phyloP scores from a whole-genome alignment of 345 rosid species.

The Linum trigynum region DNA sequence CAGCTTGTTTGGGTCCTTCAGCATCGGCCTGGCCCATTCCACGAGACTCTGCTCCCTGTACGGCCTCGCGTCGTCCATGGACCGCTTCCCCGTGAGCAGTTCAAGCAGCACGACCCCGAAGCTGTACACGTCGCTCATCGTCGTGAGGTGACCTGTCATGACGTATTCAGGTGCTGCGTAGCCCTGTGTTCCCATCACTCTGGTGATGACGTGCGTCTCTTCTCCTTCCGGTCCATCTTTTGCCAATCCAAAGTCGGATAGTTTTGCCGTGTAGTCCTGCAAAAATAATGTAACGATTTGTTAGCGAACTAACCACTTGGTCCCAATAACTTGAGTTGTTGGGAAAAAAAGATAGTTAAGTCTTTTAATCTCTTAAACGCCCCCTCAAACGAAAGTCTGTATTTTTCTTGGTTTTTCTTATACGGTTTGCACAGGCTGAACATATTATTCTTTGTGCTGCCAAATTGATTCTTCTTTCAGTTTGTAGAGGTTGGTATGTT shows the following conservation, averaged over 20 bases:
- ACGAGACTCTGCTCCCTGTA: constrained; percentile 45
- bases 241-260: constrained; percentile 55
- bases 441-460: no score
- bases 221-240: constrained; percentile 55
- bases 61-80: constrained; percentile 45
- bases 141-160: constrained; percentile 71
- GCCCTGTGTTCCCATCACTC: constrained; percentile 55
- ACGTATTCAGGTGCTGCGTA: constrained; percentile 58
- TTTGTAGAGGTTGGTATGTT: no score
- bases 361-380: no score
- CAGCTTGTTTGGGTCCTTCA: constrained; percentile 48
- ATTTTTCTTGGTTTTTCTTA: no score
- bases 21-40: constrained; percentile 53
- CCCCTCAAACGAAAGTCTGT: no score
- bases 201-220: constrained; percentile 37
- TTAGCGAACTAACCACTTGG: not conserved
- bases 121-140: constrained; percentile 61
- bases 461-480: no score
- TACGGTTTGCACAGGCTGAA: no score
- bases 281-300: not conserved
- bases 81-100: constrained; percentile 45
- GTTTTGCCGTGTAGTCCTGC: constrained; percentile 43
- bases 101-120: constrained; percentile 72
- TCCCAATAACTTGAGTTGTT: no score
- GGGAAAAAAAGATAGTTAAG: no score